Evolutionary conservation across 805 yeast genomes (phyloP), one percentile per base, ranked within the genome.

Genomic region (Lipomyces anomalus): DNA sequence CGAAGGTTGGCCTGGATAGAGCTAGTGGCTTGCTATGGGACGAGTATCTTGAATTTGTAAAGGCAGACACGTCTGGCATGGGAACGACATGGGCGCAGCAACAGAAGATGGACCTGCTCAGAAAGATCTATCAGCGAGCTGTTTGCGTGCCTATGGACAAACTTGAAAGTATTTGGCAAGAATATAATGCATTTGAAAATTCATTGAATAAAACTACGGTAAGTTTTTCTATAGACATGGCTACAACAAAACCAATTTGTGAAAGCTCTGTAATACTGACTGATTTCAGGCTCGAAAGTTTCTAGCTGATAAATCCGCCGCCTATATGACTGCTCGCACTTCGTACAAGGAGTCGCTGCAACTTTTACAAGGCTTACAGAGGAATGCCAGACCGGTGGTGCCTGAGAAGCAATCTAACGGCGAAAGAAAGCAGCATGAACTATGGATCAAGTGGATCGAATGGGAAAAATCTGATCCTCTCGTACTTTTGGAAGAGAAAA

Each of bases 271-370:
- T 24, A 18, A 16, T 28, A 30, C 35, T 22, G 20, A 3, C n/a
- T n/a, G 26, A 13, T 22, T 16, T 3, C 20, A 46, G 50, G 92
- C 96, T 3, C 78, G 95, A 58, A 86, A 85, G 63, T 79, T 82
- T 60, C 80, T 89, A 43, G 80, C 84, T 36, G 97, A 89, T 56
- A 73, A 79, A 49, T 83, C 94, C 9, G 79, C 84, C 3, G 82
- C 79, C 11, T 92, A 88, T 61, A 85, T 90, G 95, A 79, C 75
- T 53, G 89, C 95, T 1, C 73, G 96, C 51, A 75, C 92, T 0
- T 72, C 84, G 67, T 77, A 78, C 50, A 79, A 76, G 35, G 95
- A 85, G 59, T 77, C 87, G 74, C 69, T 72, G 9, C 75, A 76
- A 50, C 53, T 82, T 2, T 76, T 86, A 0, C 66, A 67, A 30